Evolutionary conservation across 1,284 basidiomycete genomes (phyloP).

Genomic region (Naganishia albida): DNA sequence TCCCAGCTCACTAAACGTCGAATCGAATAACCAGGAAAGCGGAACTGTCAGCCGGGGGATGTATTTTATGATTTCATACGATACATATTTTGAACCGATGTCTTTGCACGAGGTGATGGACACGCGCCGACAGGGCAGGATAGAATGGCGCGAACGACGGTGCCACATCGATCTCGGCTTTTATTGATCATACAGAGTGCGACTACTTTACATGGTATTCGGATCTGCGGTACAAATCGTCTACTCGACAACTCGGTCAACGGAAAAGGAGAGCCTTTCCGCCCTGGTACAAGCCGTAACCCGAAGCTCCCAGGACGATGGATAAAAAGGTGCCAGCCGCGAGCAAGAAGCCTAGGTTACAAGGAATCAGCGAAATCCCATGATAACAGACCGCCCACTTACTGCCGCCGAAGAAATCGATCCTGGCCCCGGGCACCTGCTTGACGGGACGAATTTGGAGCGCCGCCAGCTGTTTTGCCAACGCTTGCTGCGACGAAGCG

Average conservation of each 20-base stretch:
- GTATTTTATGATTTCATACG: conserved; percentile 5
- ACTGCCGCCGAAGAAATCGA: conserved; percentile 33
- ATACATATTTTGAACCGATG: conserved; percentile 8
- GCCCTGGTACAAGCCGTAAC: conserved; percentile 26
- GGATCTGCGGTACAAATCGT: too few relatives aligned
- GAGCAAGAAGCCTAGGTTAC: conserved; percentile 25
- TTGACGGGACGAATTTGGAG: conserved; percentile 10
- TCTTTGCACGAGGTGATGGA: not conserved
- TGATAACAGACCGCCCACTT: conserved; percentile 1
- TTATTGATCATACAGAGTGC: too few relatives aligned
- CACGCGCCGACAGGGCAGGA: too few relatives aligned
- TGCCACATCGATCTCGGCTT: too few relatives aligned
- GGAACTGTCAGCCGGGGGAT: not conserved
- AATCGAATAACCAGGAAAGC: not conserved
- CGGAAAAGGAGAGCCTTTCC: conserved; percentile 14
- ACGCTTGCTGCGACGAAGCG: not conserved
- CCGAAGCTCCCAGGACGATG: conserved; percentile 21
- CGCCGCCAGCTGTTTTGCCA: conserved; percentile 3
- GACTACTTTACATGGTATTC: too few relatives aligned
- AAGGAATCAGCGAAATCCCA: not conserved
- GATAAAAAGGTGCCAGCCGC: conserved; percentile 21
- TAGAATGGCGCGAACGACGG: too few relatives aligned
- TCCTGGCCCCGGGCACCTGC: conserved; percentile 21
- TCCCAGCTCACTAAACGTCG: conserved; percentile 24
- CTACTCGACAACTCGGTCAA: too few relatives aligned